Evolutionary conservation across 2,329 filamentous ascomycete genomes (phyloP).

Genomic region (Beauveria australis): DNA sequence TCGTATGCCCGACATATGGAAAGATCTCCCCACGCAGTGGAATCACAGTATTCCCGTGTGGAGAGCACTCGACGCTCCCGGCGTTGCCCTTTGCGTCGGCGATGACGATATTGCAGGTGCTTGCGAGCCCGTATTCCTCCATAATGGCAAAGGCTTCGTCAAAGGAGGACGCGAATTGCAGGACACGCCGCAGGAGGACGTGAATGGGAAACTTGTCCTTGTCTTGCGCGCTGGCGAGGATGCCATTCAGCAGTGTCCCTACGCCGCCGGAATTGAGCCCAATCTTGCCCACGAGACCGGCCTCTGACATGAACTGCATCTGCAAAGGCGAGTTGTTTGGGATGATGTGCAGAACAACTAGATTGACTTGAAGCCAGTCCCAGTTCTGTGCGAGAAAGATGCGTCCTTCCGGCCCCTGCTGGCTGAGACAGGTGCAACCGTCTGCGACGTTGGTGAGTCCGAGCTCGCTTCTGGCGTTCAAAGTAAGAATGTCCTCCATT

Average conservation of each 20-base stretch:
- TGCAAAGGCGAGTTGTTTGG: neutral
- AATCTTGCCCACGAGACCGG: neutral
- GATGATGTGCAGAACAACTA: neutral
- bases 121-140: neutral
- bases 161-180: neutral
- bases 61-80: neutral
- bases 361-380: neutral
- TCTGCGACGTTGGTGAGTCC: slow-evolving; percentile 4
- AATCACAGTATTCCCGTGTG: neutral
- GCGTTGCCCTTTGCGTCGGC: neutral
- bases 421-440: neutral
- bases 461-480: slow-evolving; percentile 1
- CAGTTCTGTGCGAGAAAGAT: slow-evolving; percentile 7
- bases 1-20: neutral
- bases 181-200: neutral
- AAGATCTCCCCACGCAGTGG: neutral
- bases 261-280: neutral
- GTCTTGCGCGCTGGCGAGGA: neutral
- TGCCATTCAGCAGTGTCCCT: slow-evolving; percentile 1
- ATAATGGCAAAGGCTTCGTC: neutral
- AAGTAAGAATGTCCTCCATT: neutral
- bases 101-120: neutral
- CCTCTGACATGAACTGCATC: neutral
- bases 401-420: neutral
- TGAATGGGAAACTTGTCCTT: neutral